These are phyloP conservation scores for Yamadazyma atmosphaerica DNA, from an alignment of 1,139 yeast genomes.

Conservation along the genomic window DNA sequence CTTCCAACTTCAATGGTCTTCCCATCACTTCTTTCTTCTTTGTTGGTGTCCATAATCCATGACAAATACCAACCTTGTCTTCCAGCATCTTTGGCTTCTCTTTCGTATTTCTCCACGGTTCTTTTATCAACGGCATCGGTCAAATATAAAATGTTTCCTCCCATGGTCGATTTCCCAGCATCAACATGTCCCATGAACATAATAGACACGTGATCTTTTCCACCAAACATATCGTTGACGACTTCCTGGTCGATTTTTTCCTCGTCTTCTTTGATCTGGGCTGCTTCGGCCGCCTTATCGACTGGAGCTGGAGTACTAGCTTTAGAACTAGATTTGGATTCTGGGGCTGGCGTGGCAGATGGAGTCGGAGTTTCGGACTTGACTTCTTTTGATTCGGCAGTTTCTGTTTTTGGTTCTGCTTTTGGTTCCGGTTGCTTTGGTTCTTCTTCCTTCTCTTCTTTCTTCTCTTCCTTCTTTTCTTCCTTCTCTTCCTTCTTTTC, in stretches of 20 bases:
- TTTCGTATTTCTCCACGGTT: slow-evolving; percentile 97
- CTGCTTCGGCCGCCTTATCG: slow-evolving; percentile 13
- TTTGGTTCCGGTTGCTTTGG: slow-evolving; percentile 8
- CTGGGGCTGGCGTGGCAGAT: no score
- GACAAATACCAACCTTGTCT: slow-evolving; percentile 99
- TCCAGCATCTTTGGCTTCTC: slow-evolving; percentile 99
- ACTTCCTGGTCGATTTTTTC: slow-evolving; percentile 86
- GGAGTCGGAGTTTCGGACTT: background rate
- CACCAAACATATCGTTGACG: slow-evolving; percentile 91
- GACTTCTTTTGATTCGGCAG: slow-evolving; percentile 18
- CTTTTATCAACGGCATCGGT: slow-evolving; percentile 98
- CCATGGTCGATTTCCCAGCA: slow-evolving; percentile 99
- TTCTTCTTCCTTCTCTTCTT: slow-evolving; percentile 17
- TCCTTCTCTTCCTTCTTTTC: slow-evolving; percentile 10
- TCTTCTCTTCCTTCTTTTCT: slow-evolving; percentile 2
- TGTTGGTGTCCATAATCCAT: slow-evolving; percentile 99
- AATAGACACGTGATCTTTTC: slow-evolving; percentile 94
- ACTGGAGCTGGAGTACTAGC: slow-evolving; percentile 12
- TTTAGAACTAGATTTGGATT: slow-evolving; percentile 9
- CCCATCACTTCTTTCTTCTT: slow-evolving; percentile 98
- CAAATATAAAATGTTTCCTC: slow-evolving; percentile 89
- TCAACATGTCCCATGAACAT: slow-evolving; percentile 99
- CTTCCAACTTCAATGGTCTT: slow-evolving; percentile 99
- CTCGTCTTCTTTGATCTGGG: slow-evolving; percentile 63
- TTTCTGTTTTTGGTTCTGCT: slow-evolving; percentile 13